Base-by-base conservation (phyloP, 768 basidiomycete species). In the Boletales sp. region DNA sequence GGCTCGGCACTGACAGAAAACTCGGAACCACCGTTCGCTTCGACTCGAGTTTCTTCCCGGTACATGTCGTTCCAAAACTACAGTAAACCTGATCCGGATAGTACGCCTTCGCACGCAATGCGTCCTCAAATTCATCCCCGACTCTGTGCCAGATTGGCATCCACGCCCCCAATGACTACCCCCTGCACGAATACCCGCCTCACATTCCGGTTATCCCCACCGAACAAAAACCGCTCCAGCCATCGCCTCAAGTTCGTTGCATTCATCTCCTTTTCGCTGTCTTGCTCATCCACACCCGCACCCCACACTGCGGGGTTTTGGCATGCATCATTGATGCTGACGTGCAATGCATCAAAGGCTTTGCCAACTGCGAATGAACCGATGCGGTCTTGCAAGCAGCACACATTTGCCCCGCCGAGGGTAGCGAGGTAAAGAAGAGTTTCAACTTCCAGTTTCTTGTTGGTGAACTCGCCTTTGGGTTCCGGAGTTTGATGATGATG, bases 351-450 rank as follows among this genome's bases (percentile, higher is more conserved):
- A 63, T 98, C 95, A 61, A 97, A 97, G 54, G 82, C 84, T 71
- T 93, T 95, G 3, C 91, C 93, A 3, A 74, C 72, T 13, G 72
- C 74, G 54, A 98, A 90, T 14, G 84, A 86, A 6, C 95, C 95
- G 14, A 89, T 75, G 36, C 73, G 76, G 21, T 80, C 68, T 46
- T 81, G 76, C 10, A 97, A 69, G 43, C 75, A 74, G 61, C 92
- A 94, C 0, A 97, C 83, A 19, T 81, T 75, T 2, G 95, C 95
- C 1, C 95, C 95, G 30, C 95, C 95, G 19, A 86, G 71, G 5
- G 95, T 98, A 9, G 95, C 94, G 45, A 97, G 84, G 73, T 93
- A 86, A 48, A 97, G 74, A 47, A 97, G 74, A 1, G 90, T 82
- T 7, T 87, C 72, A 38, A 93, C 76, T 4, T 84, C 73, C 13